Evolutionary conservation across 345 rosid species (phyloP).

Genomic region (Corchorus capsularis): DNA sequence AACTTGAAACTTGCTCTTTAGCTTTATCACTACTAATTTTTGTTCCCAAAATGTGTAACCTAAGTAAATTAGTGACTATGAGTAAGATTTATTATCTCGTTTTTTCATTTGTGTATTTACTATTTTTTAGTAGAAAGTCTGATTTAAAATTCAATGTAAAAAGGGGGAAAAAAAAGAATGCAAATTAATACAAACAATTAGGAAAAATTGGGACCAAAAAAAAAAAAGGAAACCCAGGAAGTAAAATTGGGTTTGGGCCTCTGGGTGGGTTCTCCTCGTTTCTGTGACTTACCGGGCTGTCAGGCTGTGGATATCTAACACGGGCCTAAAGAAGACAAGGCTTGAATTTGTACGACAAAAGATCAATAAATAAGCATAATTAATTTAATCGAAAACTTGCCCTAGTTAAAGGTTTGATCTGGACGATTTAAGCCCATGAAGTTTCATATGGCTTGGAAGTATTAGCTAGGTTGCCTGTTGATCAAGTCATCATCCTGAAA

Average conservation of each 20-base stretch:
- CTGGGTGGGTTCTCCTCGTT: neutral
- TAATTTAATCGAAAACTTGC: neutral
- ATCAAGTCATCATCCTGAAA: neutral
- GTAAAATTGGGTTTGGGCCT: neutral
- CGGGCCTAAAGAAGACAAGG: neutral
- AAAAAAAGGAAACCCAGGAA: neutral
- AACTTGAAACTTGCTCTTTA: too few relatives aligned
- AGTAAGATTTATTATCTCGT: neutral
- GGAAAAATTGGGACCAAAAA: too few relatives aligned
- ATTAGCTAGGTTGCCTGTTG: too few relatives aligned
- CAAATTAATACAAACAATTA: too few relatives aligned
- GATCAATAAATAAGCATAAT: neutral
- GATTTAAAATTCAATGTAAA: too few relatives aligned
- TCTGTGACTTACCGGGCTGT: slow-evolving; percentile 2
- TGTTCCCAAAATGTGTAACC: too few relatives aligned
- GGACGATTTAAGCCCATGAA: neutral
- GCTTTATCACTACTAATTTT: too few relatives aligned
- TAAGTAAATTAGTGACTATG: neutral
- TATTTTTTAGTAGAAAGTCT: neutral
- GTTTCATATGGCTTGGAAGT: neutral
- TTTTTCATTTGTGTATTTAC: neutral
- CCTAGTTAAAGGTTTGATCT: neutral
- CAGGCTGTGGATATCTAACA: neutral
- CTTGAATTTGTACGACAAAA: neutral
- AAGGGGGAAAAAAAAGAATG: neutral